Percentiles rank a stretch among this genome's conserved stretches.
Evolutionary conservation across 192 early-diverging fungal genomes (phyloP).

Genomic region (Allomyces arbusculus): DNA sequence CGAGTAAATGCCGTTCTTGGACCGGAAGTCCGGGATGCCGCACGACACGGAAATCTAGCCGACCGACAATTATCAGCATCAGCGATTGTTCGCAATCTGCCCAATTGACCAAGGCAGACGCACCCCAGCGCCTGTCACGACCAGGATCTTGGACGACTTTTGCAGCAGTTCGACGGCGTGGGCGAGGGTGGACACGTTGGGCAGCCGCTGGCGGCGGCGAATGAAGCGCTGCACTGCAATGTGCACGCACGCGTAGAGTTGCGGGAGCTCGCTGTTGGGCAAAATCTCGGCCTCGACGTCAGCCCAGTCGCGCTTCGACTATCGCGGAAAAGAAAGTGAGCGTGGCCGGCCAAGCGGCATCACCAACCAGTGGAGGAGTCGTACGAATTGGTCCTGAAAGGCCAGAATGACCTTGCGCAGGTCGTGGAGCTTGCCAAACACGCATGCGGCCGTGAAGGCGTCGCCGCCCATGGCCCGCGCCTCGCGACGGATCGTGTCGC

Average conservation of each 20-base stretch:
- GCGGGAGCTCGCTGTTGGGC: not conserved
- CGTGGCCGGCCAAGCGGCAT: not conserved
- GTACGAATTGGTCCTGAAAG: too few relatives aligned
- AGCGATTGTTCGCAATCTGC: not conserved
- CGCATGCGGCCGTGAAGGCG: too few relatives aligned
- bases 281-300: not conserved
- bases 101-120: not conserved
- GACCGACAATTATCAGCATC: not conserved
- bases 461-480: too few relatives aligned
- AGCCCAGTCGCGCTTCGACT: not conserved
- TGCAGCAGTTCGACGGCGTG: slow-evolving; percentile 41
- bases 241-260: slow-evolving; percentile 9
- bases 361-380: too few relatives aligned
- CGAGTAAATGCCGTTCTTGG: slow-evolving; percentile 77
- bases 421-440: too few relatives aligned
- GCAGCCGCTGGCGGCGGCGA: slow-evolving; percentile 28
- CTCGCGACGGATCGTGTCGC: too few relatives aligned
- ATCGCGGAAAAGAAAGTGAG: not conserved
- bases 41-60: slow-evolving; percentile 62
- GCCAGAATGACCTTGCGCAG: too few relatives aligned
- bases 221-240: slow-evolving; percentile 31
- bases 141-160: slow-evolving; percentile 51
- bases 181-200: slow-evolving; percentile 32
- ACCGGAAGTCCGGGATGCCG: slow-evolving; percentile 93
- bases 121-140: slow-evolving; percentile 74